Evolutionary conservation across 202 grass and related monocot species (phyloP).

Genomic region (Musa balbisiana): DNA sequence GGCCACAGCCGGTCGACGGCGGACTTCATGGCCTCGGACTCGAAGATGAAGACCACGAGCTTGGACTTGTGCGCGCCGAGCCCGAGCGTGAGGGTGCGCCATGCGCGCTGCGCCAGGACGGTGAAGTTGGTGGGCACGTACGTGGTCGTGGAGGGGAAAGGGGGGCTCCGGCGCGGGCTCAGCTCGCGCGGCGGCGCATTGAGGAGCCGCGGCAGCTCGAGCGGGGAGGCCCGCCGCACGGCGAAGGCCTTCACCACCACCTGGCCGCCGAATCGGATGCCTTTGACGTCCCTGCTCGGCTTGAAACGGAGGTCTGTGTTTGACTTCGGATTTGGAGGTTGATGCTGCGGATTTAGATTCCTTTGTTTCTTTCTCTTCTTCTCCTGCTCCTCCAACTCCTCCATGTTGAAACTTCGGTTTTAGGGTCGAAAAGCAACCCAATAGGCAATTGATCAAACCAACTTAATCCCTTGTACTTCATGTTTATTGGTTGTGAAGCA

Average conservation of each 20-base stretch:
- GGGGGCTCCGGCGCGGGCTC: conserved; percentile 68
- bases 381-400: conserved; percentile 22
- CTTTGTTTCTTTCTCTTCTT: conserved; percentile 27
- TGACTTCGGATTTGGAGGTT: not conserved
- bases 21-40: conserved; percentile 72
- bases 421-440: too few relatives aligned
- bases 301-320: conserved; percentile 52
- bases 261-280: conserved; percentile 80
- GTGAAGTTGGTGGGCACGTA: conserved; percentile 97
- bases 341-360: not conserved
- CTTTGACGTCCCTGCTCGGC: conserved; percentile 72
- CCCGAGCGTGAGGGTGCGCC: conserved; percentile 90
- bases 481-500: too few relatives aligned
- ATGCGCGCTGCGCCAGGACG: conserved; percentile 91
- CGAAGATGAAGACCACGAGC: conserved; percentile 74
- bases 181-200: conserved; percentile 78
- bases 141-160: conserved; percentile 78
- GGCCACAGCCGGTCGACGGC: conserved; percentile 83
- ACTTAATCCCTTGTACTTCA: too few relatives aligned
- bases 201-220: conserved; percentile 77
- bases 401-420: too few relatives aligned
- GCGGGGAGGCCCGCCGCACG: conserved; percentile 64
- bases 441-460: too few relatives aligned
- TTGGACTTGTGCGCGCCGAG: conserved; percentile 92
- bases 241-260: conserved; percentile 90